Base-by-base conservation (phyloP, 2,329 filamentous ascomycete species). In the Venturia oleaginea region DNA sequence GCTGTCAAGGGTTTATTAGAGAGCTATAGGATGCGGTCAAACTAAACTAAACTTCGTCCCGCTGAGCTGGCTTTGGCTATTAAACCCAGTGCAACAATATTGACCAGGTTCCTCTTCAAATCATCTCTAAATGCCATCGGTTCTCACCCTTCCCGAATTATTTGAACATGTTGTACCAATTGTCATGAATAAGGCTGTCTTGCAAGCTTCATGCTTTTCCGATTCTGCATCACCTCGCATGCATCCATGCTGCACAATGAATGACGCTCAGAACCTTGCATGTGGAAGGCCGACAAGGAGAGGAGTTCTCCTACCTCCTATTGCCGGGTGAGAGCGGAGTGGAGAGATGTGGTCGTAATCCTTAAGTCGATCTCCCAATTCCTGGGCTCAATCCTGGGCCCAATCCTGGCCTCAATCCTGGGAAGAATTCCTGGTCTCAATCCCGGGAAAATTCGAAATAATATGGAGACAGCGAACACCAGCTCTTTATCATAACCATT, bases 221-320 rank as follows among this genome's bases (percentile, higher is more conserved):
- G 22, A n/a, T 32, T 34, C 8, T 57, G 51, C 30, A 51, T 37
- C 3, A 19, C 27, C 27, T 57, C 30, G 27, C 51, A 57, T 34
- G 30, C 30, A n/a, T n/a, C 17, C 51, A 57, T 57, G 51, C 30
- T 57, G 30, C n/a, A 57, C 51, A 57, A 57, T 32, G 30, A 57
- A 57, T 19, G 51, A 34, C 11, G 51, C 51, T 57, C 51, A 27
- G 19, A 6, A 57, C 7, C 30, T n/a, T 34, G 51, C 51, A 55
- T 30, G 27, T 30, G 34, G 27, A 32, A 19, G 4, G 8, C 10
- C 22, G 51, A 55, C 30, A 32, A 32, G 48, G 24, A 30, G 48
- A 54, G 24, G 10, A 30, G 1, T 32, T 17, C 30, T 32, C 30
- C 51, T 55, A 24, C 17, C n/a, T n/a, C 5, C 3, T 51, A 24